Evolutionary conservation across 2,329 filamentous ascomycete species (phyloP), one percentile per base, ranked within the genome.

Genomic region (Aquanectria penicillioides): DNA sequence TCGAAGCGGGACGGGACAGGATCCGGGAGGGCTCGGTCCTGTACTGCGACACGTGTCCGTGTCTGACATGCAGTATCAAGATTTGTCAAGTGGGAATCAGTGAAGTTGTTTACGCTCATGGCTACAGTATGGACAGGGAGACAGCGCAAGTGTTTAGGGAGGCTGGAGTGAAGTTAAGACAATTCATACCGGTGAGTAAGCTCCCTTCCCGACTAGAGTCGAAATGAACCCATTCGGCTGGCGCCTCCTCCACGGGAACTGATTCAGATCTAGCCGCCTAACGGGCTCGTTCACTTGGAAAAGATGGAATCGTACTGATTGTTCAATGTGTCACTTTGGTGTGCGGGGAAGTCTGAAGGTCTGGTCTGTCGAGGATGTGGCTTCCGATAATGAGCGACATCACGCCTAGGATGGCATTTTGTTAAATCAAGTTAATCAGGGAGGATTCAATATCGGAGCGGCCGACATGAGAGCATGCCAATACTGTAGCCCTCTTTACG

Each of bases 61-160:
- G 95, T 74, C 81, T 99, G 75, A 99, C 95, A 3, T 99, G 95
- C 77, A 97, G 93, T 70, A 97, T 99, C 80, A 99, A 99, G 81
- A 98, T 99, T 71, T 92, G 93, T 18, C 95, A 99, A 79, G 93
- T 98, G 7, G 95, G 95, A 15, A 97, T 99, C 65, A 88, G 86
- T 36, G 95, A 99, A 81, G 95, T 99, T 12, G 94, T 99, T 12
- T 99, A 97, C 71, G 94, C 88, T 65, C 90, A 96, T 73, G 88
- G 91, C 22, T 99, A 99, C 74, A 94, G 94, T 74, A 97, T 99
- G 90, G 95, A 99, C 72, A 86, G 81, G 34, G 87, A 92, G 74
- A 91, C 93, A 31, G 93, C 94, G 8, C 85, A 86, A 48, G 90
- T 99, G 23, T 91, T 99, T 66, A 81, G 86, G 57, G 87, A 93